Percentiles rank a stretch among this genome's conserved stretches.
phyloP scores from a whole-genome alignment of 805 yeast genomes.

The Candida nitratophila region DNA sequence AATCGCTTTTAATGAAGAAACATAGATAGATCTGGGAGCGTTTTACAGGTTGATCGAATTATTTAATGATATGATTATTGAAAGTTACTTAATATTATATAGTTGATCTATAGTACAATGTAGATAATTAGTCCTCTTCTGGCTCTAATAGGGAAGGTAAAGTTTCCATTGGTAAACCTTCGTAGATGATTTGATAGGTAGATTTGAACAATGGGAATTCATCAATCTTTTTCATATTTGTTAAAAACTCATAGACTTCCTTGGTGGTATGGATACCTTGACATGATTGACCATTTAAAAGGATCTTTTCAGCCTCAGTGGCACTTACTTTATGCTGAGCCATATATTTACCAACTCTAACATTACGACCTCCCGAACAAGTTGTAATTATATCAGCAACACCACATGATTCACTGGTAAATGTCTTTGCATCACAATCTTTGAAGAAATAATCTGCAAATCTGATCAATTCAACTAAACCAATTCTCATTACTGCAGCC shows the following conservation, averaged over 20 bases:
- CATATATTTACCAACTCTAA: constrained; percentile 81
- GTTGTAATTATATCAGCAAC: constrained; percentile 98
- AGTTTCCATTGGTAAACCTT: constrained; percentile 63
- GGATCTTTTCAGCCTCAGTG: constrained; percentile 72
- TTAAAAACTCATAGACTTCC: constrained; percentile 84
- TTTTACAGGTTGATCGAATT: too few species aligned
- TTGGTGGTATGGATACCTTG: constrained; percentile 89
- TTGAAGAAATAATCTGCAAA: constrained; percentile 83
- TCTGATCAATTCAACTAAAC: constrained; percentile 80
- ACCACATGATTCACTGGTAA: constrained; percentile 92
- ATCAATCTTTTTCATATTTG: constrained; percentile 38
- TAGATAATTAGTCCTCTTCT: constrained; percentile 18
- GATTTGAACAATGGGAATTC: constrained; percentile 81
- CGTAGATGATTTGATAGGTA: constrained; percentile 79
- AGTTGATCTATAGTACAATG: too few species aligned
- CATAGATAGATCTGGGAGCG: too few species aligned
- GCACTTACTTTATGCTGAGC: constrained; percentile 75
- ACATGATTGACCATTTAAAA: constrained; percentile 92
- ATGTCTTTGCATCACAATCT: constrained; percentile 65
- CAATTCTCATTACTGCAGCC: constrained; percentile 95
- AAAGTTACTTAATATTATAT: too few species aligned
- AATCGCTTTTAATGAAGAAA: too few species aligned
- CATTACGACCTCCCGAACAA: constrained; percentile 97
- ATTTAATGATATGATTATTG: too few species aligned
- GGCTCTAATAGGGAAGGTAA: constrained; percentile 66